Base-by-base conservation (phyloP, 2,329 filamentous ascomycete genomes). In the Monosporascus ibericus region DNA sequence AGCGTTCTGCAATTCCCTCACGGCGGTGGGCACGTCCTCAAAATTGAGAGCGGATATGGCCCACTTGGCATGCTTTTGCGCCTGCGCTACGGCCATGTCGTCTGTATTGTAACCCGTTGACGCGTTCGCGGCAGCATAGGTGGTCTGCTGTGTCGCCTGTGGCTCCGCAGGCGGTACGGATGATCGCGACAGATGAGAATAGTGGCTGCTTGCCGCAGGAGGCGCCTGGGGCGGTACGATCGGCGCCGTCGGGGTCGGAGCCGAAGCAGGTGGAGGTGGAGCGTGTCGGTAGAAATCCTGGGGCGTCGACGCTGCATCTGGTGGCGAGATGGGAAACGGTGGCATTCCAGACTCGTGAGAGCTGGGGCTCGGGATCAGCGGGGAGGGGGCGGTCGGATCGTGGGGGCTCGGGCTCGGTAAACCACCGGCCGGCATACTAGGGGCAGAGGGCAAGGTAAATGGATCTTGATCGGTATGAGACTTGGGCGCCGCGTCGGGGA, bases 1-100 rank as follows among this genome's bases (percentile, higher is more conserved):
- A 3, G 94, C 94, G 54, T 82, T 84, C 49, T 82, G 82, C 56
- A 99, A 69, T 66, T 99, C 92, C 63, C 86, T 85, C 5, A 97
- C 85, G 0, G 94, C 94, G 0, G 94, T 99, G 1, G 86, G 78
- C 2, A 95, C 88, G 67, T 99, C 94, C 61, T 99, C 94, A 70
- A 99, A 99, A 63, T 96, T 96, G 47, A 99, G 73, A 0, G 94
- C 94, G 11, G 92, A 96, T 42, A 97, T 95, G 0, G 94, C 94
- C 90, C 90, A 99, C 63, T 90, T 91, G 2, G 92, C 92, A 72
- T 97, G 94, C 68, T 97, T 99, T 68, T 96, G 91, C 5, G 94
- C 92, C 61, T 85, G 81, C 37, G 82, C 75, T 37, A 96, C 86
- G 0, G 87, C 77, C 54, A 78, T 74, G 58, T 91, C 86, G 57